These are phyloP conservation scores for Heritiera fomes DNA, from an alignment of 345 rosid genomes.

Conservation along the genomic window DNA sequence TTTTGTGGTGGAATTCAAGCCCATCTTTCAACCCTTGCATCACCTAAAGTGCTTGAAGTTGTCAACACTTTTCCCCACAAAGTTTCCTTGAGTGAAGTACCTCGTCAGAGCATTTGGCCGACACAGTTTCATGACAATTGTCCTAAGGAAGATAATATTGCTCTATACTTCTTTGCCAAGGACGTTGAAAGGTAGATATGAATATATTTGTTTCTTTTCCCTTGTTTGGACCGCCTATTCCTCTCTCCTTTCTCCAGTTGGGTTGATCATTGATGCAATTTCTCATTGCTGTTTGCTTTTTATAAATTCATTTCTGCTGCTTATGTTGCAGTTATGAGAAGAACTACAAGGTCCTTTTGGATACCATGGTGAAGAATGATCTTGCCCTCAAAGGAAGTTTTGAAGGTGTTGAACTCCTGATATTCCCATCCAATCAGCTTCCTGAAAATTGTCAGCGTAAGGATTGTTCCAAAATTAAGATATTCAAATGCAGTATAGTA, in stretches of 20 bases:
- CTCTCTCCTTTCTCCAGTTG: not conserved
- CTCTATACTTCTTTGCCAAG: slow-evolving; percentile 95
- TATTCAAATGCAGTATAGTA: not conserved
- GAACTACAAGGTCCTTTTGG: slow-evolving; percentile 79
- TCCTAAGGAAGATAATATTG: slow-evolving; percentile 82
- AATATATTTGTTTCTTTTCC: not conserved
- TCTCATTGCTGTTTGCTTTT: slow-evolving; percentile 2
- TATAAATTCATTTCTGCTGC: slow-evolving; percentile 21
- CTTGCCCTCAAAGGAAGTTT: slow-evolving; percentile 80
- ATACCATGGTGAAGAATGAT: slow-evolving; percentile 76
- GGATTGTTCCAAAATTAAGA: slow-evolving; percentile 28
- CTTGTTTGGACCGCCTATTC: not conserved
- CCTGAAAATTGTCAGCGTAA: slow-evolving; percentile 89
- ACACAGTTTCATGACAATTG: slow-evolving; percentile 66
- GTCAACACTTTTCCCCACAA: slow-evolving; percentile 57
- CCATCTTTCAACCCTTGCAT: slow-evolving; percentile 67
- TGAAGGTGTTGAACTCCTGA: slow-evolving; percentile 72
- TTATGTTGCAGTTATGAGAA: slow-evolving; percentile 66
- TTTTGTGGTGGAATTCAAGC: slow-evolving; percentile 81
- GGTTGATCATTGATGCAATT: slow-evolving; percentile 15
- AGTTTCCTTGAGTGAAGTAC: slow-evolving; percentile 70
- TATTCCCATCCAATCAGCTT: slow-evolving; percentile 87
- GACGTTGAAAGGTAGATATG: slow-evolving; percentile 68
- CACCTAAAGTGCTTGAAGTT: slow-evolving; percentile 71
- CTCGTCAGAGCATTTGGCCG: slow-evolving; percentile 83